Conservation (phyloP, 2,329 filamentous ascomycete species). For the Macrophomina phaseolina region DNA sequence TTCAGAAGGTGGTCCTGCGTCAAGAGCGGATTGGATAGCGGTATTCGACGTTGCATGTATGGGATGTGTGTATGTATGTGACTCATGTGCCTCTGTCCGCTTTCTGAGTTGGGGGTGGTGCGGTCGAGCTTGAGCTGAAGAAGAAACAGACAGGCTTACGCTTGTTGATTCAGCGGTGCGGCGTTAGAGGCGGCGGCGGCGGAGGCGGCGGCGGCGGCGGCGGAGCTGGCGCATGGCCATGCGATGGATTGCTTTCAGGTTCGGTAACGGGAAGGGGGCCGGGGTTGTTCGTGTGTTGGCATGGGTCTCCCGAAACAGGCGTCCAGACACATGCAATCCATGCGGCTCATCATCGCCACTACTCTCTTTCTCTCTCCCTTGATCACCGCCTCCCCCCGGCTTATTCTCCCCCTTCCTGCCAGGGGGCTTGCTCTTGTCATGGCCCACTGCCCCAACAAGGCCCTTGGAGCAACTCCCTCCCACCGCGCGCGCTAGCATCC, state of each 20-base stretch:
- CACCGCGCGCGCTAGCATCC: not conserved
- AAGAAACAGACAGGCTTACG: constrained; percentile 12
- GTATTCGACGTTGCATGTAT: not conserved
- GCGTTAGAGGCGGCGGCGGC: not conserved
- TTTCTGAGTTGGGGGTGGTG: not conserved
- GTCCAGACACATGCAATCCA: constrained; percentile 2
- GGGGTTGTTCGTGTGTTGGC: not conserved
- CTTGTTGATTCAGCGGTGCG: constrained; percentile 7
- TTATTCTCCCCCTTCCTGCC: too few relatives aligned
- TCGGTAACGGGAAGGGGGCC: too few relatives aligned
- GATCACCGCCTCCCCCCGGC: not conserved
- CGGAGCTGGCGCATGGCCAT: not conserved
- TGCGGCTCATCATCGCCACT: constrained; percentile 18
- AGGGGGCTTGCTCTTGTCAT: not conserved
- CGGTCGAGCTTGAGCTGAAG: constrained; percentile 1
- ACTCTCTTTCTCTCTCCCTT: not conserved
- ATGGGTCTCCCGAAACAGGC: constrained; percentile 7
- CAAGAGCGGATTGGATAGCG: not conserved
- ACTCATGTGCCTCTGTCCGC: constrained; percentile 9
- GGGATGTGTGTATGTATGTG: constrained; percentile 1
- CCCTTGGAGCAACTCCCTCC: not conserved
- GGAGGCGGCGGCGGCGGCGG: not conserved
- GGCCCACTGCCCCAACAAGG: not conserved
- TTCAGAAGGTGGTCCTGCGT: constrained; percentile 2
- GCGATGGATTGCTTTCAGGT: too few relatives aligned